Conservation (phyloP, 2,329 filamentous ascomycete genomes). For the Aureobasidium sp. region DNA sequence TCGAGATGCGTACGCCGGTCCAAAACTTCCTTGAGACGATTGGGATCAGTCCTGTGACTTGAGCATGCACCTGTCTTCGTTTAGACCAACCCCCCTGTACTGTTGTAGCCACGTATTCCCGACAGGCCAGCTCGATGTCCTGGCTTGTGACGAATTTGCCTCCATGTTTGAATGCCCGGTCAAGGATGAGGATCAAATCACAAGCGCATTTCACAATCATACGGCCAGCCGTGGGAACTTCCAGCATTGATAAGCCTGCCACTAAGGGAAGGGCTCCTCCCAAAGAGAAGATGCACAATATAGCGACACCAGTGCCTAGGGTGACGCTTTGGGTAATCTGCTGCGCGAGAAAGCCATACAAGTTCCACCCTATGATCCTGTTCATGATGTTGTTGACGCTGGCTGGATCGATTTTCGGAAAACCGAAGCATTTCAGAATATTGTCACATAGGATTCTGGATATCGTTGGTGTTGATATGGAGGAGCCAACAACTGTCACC, state of each 20-base stretch:
- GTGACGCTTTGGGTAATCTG: neutral
- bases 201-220: neutral
- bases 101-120: neutral
- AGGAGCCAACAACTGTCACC: neutral
- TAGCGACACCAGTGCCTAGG: too few species aligned
- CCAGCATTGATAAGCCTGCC: neutral
- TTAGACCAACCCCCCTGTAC: neutral
- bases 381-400: constrained; percentile 1
- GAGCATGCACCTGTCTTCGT: neutral
- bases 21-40: neutral
- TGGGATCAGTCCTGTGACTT: neutral
- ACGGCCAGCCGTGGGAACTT: neutral
- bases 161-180: neutral
- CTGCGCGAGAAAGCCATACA: neutral
- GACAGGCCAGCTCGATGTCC: neutral
- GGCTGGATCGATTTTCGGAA: neutral
- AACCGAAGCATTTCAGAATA: neutral
- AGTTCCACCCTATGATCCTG: neutral
- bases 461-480: neutral
- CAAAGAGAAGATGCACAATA: neutral
- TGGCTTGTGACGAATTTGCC: neutral
- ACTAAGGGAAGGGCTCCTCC: neutral
- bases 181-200: neutral
- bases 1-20: neutral
- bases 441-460: neutral